Percentiles rank a stretch among this genome's conserved stretches.
Evolutionary conservation across 306 rosid genomes (phyloP).

Genomic region (Acacia melanoxylon): DNA sequence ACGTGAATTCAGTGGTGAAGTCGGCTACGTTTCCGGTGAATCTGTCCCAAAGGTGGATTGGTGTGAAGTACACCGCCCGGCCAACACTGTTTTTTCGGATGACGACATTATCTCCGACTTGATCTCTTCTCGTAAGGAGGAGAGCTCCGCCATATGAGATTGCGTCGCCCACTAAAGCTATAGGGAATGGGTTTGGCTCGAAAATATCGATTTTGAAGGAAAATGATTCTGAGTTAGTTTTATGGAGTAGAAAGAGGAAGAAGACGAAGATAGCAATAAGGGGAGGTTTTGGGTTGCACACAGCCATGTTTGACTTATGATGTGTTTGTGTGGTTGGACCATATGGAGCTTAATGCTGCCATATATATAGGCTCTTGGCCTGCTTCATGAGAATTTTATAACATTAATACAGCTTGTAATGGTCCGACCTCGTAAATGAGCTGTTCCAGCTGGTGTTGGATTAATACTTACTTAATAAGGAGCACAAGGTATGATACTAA

Average conservation of each 20-base stretch:
- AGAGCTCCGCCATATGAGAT: not conserved
- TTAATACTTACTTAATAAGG: no score
- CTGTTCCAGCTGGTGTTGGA: no score
- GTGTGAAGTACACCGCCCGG: not conserved
- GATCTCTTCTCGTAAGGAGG: conserved; percentile 7
- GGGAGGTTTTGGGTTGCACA: no score
- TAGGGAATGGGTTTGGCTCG: no score
- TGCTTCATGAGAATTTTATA: no score
- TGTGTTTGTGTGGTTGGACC: no score
- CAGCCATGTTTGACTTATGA: no score
- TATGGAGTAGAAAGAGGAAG: not conserved
- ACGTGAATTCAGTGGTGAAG: conserved; percentile 26
- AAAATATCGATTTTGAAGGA: not conserved
- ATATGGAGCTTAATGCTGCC: no score
- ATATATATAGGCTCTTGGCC: no score
- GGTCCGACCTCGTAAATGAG: no score
- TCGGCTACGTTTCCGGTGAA: not conserved
- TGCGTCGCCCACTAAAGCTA: not conserved
- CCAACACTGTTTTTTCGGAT: conserved; percentile 13
- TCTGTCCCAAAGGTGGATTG: conserved; percentile 15
- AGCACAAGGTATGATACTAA: no score
- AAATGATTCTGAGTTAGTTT: not conserved
- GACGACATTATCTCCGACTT: not conserved
- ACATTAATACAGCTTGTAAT: no score
- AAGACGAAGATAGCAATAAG: not conserved